These are phyloP conservation scores for Sugiyamaella valdiviana DNA, from an alignment of 805 yeast species.

Conservation along the genomic window DNA sequence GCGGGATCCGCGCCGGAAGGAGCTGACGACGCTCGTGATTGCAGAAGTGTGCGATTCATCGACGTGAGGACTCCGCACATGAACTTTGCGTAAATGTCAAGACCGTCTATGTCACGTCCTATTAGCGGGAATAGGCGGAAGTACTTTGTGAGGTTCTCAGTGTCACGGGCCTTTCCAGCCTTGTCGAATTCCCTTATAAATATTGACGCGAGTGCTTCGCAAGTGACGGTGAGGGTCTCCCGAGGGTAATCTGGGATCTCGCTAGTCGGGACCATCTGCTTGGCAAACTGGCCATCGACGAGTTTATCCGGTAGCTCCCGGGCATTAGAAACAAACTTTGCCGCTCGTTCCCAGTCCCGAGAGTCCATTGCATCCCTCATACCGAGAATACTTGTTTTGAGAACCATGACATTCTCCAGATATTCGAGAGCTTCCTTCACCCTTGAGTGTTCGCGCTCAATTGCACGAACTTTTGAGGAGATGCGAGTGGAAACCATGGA, in stretches of 20 bases:
- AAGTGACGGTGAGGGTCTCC: conserved; percentile 51
- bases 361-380: conserved; percentile 64
- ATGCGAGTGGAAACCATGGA: conserved; percentile 59
- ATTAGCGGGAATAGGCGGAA: conserved; percentile 86
- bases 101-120: conserved; percentile 62
- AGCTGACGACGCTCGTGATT: conserved; percentile 5
- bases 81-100: conserved; percentile 76
- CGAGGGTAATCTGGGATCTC: conserved; percentile 78
- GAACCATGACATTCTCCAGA: conserved; percentile 57
- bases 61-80: conserved; percentile 79
- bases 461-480: conserved; percentile 59
- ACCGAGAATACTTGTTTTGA: conserved; percentile 59
- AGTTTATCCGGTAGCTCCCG: conserved; percentile 47
- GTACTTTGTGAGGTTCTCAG: conserved; percentile 64
- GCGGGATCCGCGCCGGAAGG: conserved; percentile 16
- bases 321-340: conserved; percentile 54
- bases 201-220: conserved; percentile 46
- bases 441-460: conserved; percentile 64
- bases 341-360: conserved; percentile 71
- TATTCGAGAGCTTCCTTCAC: conserved; percentile 57
- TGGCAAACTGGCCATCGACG: conserved; percentile 63
- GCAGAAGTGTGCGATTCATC: conserved; percentile 62
- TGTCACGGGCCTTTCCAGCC: conserved; percentile 63
- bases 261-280: conserved; percentile 75
- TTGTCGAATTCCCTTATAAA: conserved; percentile 59